Evolutionary conservation across 305 asterid species (phyloP), one percentile per base, ranked within the genome.

Genomic region (Fraxinus angustifolia): DNA sequence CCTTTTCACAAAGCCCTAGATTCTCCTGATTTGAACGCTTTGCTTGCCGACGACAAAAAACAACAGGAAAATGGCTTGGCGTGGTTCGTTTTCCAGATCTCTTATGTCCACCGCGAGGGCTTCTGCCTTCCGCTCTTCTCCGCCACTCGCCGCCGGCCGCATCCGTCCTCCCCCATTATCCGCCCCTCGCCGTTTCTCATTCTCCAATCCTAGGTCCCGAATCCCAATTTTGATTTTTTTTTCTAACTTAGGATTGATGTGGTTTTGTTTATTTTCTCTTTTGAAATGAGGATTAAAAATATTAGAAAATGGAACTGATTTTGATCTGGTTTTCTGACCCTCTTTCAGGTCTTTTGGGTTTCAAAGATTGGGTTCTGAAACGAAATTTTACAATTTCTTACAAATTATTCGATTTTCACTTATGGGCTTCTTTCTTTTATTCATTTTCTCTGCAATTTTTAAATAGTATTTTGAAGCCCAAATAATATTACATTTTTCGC

Each of bases 1-100:
- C 58, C 19, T 14, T 14, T 14, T 3, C 58, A 48, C 17, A 79
- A 34, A 72, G 58, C 87, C 88, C 84, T 76, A 82, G 30, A 60
- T 50, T 75, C 81, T 50, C 77, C 85, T 48, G 36, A 45, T 53
- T 74, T 77, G 38, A 68, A 40, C 77, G 26, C 28, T 75, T 65
- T 71, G 12, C 78, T 45, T 75, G 35, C 81, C 50, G n/a, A 82
- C 38, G 40, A 40, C 85, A 85, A 38, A 50, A 12, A 50, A 5
- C 16, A 28, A 12, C 31, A 60, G 81, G 74, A 17, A 82, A 79
- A 93, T 93, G 99, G 97, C 99, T 85, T 93, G 93, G 94, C 94
- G 94, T 79, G 94, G 96, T 82, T 90, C 98, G 26, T 8, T 93
- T 82, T 88, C 95, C 86, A 89, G 98, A 86, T 90, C 99, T 42